Base-by-base conservation (phyloP, 352 stramenopile genomes). In the Globisporangium iwayamae region DNA sequence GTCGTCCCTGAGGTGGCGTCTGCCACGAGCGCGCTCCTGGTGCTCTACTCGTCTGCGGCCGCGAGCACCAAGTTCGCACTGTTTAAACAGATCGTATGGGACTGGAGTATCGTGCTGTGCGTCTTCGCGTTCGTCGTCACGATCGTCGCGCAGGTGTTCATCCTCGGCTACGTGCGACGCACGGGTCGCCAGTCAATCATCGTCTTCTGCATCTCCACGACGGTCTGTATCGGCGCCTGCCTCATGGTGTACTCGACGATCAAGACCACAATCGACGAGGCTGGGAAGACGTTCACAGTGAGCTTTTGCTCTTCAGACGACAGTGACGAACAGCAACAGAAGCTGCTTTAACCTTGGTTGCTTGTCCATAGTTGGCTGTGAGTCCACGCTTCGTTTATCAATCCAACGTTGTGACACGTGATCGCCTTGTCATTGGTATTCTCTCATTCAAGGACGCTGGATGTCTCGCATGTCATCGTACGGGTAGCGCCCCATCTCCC, bases 181-280 rank as follows among this genome's bases (percentile, higher is more conserved):
- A 81, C 76, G 18, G 78, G 68, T 0, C 71, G 75, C 32, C 73
- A 83, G 51, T 81, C 75, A n/a, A 79, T 79, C 67, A 76, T 88
- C 32, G 67, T 86, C 22, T 65, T 86, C 14, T 86, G 71, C 41
- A 81, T 84, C 32, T 69, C 62, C 32, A 66, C 67, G 18, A 73
- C 73, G 11, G 74, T 85, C 20, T 52, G 73, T n/a, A 58, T 85
- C 51, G 79, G 79, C 28, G 71, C 62, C 20, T 43, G 69, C 39
- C 61, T 86, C 39, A 88, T 83, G 71, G 66, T 71, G 39, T 89
- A 81, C 60, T 71, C 76, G 46, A 71, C 70, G 16, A 68, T 83
- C 60, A 79, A 71, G 30, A 73, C 51, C 11, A 78, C 70, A 3
- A 73, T 85, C 32, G 65, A 79, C n/a, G 47, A 72, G 51, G 68